These are phyloP conservation scores for Phytopythium aichiense DNA, from an alignment of 352 stramenopile genomes.

Conservation along the genomic window DNA sequence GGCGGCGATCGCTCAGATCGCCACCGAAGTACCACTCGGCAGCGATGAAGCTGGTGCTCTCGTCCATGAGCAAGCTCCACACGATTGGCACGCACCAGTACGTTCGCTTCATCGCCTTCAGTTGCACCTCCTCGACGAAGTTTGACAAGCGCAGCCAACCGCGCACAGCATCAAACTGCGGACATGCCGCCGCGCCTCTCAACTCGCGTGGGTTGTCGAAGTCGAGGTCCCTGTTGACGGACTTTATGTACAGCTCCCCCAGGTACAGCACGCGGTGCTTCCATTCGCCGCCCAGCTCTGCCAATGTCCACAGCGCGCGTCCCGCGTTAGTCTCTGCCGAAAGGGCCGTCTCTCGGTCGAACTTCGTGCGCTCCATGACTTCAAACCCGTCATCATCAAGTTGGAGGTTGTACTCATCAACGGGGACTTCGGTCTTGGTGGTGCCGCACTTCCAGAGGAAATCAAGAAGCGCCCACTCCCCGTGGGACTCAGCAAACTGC, in stretches of 20 bases:
- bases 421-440: not conserved
- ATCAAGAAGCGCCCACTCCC: not conserved
- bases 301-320: not conserved
- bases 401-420: not conserved
- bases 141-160: not conserved
- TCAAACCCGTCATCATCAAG: not conserved
- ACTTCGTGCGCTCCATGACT: not conserved
- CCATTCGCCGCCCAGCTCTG: not conserved
- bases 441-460: constrained; percentile 1
- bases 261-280: constrained; percentile 1
- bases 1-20: too few relatives aligned
- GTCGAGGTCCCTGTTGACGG: not conserved
- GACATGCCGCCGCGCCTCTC: not conserved
- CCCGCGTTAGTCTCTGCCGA: not conserved
- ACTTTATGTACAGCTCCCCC: not conserved
- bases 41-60: not conserved
- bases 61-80: not conserved
- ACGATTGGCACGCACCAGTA: not conserved
- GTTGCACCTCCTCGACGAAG: not conserved
- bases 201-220: not conserved
- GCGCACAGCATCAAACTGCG: not conserved
- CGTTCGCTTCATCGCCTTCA: not conserved
- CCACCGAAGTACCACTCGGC: not conserved
- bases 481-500: not conserved
- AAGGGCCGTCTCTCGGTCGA: not conserved